These are phyloP conservation scores for Nymphaea thermarum DNA, from an alignment of 164 flowering plant genomes.

Conservation along the genomic window DNA sequence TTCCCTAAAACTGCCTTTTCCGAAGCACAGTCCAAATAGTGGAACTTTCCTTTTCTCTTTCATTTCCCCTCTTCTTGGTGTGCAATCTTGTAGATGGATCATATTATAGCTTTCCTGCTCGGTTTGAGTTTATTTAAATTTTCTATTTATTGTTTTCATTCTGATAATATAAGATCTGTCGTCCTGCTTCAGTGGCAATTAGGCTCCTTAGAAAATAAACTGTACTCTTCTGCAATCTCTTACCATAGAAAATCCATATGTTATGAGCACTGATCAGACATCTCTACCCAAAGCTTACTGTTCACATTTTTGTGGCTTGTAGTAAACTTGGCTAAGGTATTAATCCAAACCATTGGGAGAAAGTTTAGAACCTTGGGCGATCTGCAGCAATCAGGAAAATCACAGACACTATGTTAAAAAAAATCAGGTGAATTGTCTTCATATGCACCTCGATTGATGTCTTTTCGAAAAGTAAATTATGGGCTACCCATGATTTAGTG, in stretches of 20 bases:
- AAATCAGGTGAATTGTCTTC: conserved; percentile 43
- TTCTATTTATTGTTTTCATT: conserved; percentile 14
- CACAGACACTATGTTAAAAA: conserved; percentile 60
- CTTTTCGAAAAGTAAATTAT: too few species aligned
- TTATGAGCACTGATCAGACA: too few species aligned
- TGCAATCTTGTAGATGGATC: too few species aligned
- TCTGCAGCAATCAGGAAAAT: conserved; percentile 57
- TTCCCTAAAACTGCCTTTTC: too few species aligned
- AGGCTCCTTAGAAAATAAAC: conserved; percentile 37
- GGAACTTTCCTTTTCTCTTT: too few species aligned
- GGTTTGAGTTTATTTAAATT: conserved; percentile 34
- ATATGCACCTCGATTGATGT: too few species aligned
- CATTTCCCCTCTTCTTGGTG: too few species aligned
- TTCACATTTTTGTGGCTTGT: conserved; percentile 5
- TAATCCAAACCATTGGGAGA: conserved; percentile 30
- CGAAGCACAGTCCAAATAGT: too few species aligned
- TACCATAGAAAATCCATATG: conserved; percentile 12
- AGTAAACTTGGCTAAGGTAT: conserved; percentile 74
- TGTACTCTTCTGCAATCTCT: conserved; percentile 44
- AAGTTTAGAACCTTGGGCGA: conserved; percentile 45
- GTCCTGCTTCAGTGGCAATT: conserved; percentile 27
- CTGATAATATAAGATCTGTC: conserved; percentile 18
- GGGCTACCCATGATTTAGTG: too few species aligned
- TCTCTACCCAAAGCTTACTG: neutral
- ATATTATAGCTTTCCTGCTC: conserved; percentile 15